Percentiles rank a stretch among this genome's conserved stretches.
These are phyloP conservation scores for Exidia glandulosa DNA, from an alignment of 768 basidiomycete genomes.

Conservation along the genomic window DNA sequence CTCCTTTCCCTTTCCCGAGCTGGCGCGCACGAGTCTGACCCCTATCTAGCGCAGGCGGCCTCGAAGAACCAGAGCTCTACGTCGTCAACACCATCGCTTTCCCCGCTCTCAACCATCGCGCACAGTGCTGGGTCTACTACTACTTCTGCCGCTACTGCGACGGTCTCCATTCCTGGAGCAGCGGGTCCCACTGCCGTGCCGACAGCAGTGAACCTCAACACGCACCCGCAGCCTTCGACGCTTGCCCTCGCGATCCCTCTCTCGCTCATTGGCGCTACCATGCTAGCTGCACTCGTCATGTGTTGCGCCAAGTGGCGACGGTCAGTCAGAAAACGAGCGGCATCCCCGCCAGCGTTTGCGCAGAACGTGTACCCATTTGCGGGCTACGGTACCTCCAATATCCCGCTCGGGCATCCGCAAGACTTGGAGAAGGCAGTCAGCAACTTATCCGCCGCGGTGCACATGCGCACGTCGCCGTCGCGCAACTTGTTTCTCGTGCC, in stretches of 20 bases:
- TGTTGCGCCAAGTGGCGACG: not conserved
- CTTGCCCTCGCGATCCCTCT: not conserved
- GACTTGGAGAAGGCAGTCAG: not conserved
- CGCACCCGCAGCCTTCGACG: not conserved
- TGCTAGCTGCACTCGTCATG: not conserved
- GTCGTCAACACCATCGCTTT: not conserved
- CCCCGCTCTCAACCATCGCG: not conserved
- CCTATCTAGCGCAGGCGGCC: not conserved
- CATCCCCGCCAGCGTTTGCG: not conserved
- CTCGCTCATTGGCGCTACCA: not conserved
- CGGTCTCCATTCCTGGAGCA: not conserved
- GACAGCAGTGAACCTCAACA: not conserved
- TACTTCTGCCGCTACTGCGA: too few relatives aligned
- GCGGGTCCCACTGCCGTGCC: not conserved
- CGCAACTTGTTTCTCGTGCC: not conserved
- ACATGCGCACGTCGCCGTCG: not conserved
- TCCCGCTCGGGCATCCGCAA: not conserved
- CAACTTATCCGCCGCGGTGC: not conserved
- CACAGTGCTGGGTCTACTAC: not conserved
- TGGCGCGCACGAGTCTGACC: not conserved
- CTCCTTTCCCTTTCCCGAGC: too few relatives aligned
- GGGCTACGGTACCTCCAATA: not conserved
- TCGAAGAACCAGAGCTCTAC: not conserved
- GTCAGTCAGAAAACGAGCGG: not conserved
- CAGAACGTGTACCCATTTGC: not conserved